Percentiles rank a stretch among this genome's conserved stretches.
These are phyloP conservation scores for Phytophthora constricta DNA, from an alignment of 352 stramenopile species.

Conservation along the genomic window DNA sequence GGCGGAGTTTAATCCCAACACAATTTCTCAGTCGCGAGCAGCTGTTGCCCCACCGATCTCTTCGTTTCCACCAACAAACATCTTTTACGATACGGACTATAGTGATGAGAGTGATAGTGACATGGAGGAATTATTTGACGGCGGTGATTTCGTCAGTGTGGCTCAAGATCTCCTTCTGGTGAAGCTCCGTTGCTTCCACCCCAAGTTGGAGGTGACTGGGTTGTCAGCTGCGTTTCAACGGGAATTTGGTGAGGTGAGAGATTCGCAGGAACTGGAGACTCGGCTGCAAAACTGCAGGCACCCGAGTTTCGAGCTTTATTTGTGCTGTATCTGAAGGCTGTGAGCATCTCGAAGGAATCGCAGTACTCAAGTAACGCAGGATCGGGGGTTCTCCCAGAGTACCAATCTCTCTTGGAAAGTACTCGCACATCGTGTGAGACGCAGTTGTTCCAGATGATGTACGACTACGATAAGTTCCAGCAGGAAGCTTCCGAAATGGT, in stretches of 20 bases:
- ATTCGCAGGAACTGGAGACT: conserved; percentile 43
- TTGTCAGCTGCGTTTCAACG: conserved; percentile 49
- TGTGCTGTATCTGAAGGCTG: conserved; percentile 56
- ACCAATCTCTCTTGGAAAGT: conserved; percentile 55
- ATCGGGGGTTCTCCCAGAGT: conserved; percentile 49
- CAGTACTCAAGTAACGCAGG: conserved; percentile 36
- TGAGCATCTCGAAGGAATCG: conserved; percentile 45
- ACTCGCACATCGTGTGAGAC: conserved; percentile 64
- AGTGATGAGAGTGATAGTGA: conserved; percentile 40
- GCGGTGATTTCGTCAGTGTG: conserved; percentile 49
- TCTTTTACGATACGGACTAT: conserved; percentile 38
- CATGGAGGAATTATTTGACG: conserved; percentile 45
- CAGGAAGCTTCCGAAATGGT: conserved; percentile 54
- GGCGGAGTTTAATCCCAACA: neutral
- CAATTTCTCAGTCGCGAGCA: conserved; percentile 13
- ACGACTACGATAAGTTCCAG: conserved; percentile 64
- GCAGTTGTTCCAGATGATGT: conserved; percentile 69
- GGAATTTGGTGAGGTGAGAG: conserved; percentile 48
- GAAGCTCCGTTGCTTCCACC: conserved; percentile 62
- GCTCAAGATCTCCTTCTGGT: conserved; percentile 73
- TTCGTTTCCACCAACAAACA: conserved; percentile 37
- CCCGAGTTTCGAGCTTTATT: conserved; percentile 49
- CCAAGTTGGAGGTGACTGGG: conserved; percentile 43
- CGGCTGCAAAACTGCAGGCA: conserved; percentile 51
- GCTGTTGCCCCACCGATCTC: conserved; percentile 33